Evolutionary conservation across 2,329 filamentous ascomycete species (phyloP), one percentile per base, ranked within the genome.

Genomic region (Scopulariopsis brevicaulis): DNA sequence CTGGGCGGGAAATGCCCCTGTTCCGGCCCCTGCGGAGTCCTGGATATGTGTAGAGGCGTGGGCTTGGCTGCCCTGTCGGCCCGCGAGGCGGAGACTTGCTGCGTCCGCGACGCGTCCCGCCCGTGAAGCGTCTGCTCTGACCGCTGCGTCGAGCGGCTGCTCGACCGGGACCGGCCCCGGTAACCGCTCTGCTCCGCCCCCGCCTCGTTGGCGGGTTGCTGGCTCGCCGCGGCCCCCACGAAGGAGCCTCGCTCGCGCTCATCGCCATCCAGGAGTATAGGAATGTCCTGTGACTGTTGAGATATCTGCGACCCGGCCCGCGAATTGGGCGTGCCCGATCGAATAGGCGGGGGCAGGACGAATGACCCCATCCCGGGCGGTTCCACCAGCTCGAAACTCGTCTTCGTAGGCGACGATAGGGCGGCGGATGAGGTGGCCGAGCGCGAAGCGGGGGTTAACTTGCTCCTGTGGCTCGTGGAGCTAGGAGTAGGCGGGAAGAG

Each of bases 401-500:
- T 43, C 48, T 40, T 57, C 20, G 34, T 51, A 15, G 55, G 55
- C 34, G 55, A 57, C 7, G 55, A 43, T 18, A 57, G 55, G 18
- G 35, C n/a, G n/a, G 51, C 51, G n/a, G 56, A 51, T 18, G 52
- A 54, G 18, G 56, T 54, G 32, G 34, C 48, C 10, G 56, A 54
- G 35, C 56, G 57, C 2, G 53, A 32, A 20, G 54, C 32, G 34
- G 58, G 15, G 46, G 32, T 43, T 28, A 32, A 20, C 11, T 20
- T 20, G 28, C 51, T 24, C 24, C 14, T n/a, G 51, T 53, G 28
- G 15, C 24, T 24, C 48, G 48, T 14, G 25, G 51, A 24, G 60
- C 61, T 61, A 54, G 69, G 66, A 25, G 67, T 69, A 15, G 69
- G 66, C 2, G 77, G 76, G 59, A 79, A 79, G 18, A 79, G 65